Conservation (phyloP, 225 moss, liverwort and hornwort species). For the Thuidium tamariscinum region DNA sequence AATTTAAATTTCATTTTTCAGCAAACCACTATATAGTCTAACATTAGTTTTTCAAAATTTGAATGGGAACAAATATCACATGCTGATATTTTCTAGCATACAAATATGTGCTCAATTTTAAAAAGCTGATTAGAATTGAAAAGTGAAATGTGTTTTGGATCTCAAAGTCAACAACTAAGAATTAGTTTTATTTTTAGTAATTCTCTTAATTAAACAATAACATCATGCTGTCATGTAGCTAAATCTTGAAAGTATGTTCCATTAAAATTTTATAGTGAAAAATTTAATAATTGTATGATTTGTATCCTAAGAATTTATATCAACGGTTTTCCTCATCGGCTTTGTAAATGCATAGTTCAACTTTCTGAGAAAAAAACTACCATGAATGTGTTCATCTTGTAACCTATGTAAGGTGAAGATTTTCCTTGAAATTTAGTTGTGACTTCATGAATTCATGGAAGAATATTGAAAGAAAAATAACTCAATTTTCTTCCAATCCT, state of each 20-base stretch:
- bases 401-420: background rate
- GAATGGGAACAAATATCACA: fast-evolving
- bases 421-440: background rate
- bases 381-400: background rate
- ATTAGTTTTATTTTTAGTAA: background rate
- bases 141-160: background rate
- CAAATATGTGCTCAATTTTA: background rate
- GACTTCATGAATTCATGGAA: background rate
- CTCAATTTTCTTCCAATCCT: too few relatives aligned
- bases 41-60: background rate
- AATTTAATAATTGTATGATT: background rate
- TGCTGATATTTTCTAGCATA: background rate
- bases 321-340: background rate
- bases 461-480: background rate
- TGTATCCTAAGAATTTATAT: background rate
- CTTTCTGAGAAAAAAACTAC: too few relatives aligned
- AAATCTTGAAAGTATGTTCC: background rate
- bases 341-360: background rate
- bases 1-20: background rate
- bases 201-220: background rate
- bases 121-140: background rate
- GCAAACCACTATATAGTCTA: fast-evolving
- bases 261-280: background rate
- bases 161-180: fast-evolving
- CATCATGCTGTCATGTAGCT: fast-evolving